Evolutionary conservation across 2,329 filamentous ascomycete genomes (phyloP).

Genomic region (Delphinella strobiligena): DNA sequence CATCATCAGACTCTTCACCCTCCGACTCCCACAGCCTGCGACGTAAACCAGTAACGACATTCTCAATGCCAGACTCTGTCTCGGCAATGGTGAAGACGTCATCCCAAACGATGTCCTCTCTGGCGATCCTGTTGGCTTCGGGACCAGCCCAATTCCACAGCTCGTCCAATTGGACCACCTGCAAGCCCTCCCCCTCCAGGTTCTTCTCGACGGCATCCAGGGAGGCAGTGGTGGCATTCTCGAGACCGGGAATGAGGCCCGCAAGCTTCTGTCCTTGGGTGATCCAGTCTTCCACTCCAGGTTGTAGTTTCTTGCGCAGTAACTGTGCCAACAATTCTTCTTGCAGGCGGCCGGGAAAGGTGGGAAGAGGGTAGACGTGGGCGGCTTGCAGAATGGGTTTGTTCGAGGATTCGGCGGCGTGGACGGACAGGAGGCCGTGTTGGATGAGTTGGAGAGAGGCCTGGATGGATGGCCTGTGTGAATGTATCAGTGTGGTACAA

Average conservation of each 20-base stretch:
- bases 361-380: constrained; percentile 63
- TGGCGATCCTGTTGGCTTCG: constrained; percentile 33
- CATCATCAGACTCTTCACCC: constrained; percentile 27
- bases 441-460: constrained; percentile 16
- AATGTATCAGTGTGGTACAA: constrained; percentile 4
- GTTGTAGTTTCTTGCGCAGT: constrained; percentile 73
- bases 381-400: constrained; percentile 55
- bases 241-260: no score
- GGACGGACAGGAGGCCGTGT: constrained; percentile 56
- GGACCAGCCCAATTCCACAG: constrained; percentile 48
- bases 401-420: constrained; percentile 53
- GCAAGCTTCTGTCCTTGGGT: constrained; percentile 35
- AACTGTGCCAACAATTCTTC: constrained; percentile 49
- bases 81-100: constrained; percentile 64
- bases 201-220: background rate
- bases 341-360: constrained; percentile 55
- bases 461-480: constrained; percentile 19
- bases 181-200: constrained; percentile 16
- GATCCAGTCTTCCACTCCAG: constrained; percentile 62
- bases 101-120: constrained; percentile 32
- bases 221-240: constrained; percentile 2
- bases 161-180: constrained; percentile 40
- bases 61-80: constrained; percentile 51
- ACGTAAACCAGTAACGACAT: constrained; percentile 59
- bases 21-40: constrained; percentile 28